phyloP scores from a whole-genome alignment of 257 asterid species.

The Voacanga thouarsii region DNA sequence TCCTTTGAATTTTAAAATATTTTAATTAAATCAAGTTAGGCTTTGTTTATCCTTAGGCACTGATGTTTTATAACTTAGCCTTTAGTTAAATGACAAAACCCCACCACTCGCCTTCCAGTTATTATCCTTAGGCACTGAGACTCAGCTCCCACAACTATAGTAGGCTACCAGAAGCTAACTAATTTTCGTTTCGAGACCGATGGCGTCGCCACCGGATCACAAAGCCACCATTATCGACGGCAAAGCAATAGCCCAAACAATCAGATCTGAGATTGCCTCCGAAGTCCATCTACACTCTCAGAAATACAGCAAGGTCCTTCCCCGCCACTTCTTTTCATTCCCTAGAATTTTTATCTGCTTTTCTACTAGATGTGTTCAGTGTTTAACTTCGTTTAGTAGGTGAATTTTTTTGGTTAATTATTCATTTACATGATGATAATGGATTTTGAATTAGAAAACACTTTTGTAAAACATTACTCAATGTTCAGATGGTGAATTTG shows the following conservation, averaged over 20 bases:
- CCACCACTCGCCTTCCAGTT: too few relatives aligned
- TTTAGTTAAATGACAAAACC: too few relatives aligned
- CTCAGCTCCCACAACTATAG: too few relatives aligned
- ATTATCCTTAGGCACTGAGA: too few relatives aligned
- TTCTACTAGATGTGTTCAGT: background rate
- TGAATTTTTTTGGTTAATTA: background rate
- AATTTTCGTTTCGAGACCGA: conserved; percentile 15
- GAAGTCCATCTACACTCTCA: conserved; percentile 30
- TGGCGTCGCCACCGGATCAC: conserved; percentile 55
- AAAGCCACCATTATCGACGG: conserved; percentile 74
- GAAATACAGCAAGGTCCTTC: conserved; percentile 58
- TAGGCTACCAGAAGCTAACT: too few relatives aligned
- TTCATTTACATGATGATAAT: background rate
- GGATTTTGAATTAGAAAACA: background rate
- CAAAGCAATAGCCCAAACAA: conserved; percentile 55
- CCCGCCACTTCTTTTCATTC: background rate
- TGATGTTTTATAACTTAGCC: too few relatives aligned
- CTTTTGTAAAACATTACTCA: background rate
- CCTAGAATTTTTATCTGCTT: background rate
- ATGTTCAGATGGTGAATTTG: background rate
- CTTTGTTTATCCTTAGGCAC: too few relatives aligned
- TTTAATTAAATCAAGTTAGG: too few relatives aligned
- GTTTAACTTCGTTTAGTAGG: background rate
- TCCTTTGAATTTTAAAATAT: too few relatives aligned
- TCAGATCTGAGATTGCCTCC: conserved; percentile 22